These are phyloP conservation scores for Pseudonectria buxi DNA, from an alignment of 2,329 filamentous ascomycete genomes.

Conservation along the genomic window DNA sequence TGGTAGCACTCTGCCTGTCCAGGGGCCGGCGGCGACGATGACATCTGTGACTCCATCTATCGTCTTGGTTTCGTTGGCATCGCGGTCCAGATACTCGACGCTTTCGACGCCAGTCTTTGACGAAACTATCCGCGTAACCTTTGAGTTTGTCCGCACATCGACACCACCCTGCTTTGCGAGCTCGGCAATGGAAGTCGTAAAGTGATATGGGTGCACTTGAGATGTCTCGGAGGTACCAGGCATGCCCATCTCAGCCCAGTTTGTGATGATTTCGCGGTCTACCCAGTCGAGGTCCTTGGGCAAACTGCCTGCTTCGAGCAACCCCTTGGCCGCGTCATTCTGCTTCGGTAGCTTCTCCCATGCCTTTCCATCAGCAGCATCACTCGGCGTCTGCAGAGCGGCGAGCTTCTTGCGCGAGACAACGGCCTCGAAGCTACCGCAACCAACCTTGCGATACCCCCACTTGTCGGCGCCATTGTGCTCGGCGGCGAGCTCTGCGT, in stretches of 20 bases:
- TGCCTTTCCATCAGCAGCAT: constrained; percentile 30
- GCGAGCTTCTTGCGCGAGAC: constrained; percentile 29
- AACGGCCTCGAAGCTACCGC: constrained; percentile 51
- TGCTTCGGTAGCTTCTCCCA: constrained; percentile 60
- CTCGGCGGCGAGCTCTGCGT: constrained; percentile 76
- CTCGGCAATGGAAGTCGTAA: constrained; percentile 76
- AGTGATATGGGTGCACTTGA: constrained; percentile 88
- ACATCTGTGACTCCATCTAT: constrained; percentile 46
- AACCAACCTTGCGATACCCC: constrained; percentile 78
- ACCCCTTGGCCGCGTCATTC: constrained; percentile 38
- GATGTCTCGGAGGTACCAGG: constrained; percentile 68
- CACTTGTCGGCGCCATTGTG: constrained; percentile 72
- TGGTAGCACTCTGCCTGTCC: constrained; percentile 55
- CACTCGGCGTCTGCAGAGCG: constrained; percentile 17
- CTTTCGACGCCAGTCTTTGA: constrained; percentile 46
- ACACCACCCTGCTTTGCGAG: constrained; percentile 65
- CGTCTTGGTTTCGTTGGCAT: constrained; percentile 26
- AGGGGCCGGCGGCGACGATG: constrained; percentile 53
- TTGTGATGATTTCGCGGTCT: constrained; percentile 54
- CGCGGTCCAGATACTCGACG: constrained; percentile 53
- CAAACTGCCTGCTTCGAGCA: constrained; percentile 52
- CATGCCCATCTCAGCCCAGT: constrained; percentile 75
- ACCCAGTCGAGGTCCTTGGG: constrained; percentile 84
- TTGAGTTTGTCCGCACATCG: constrained; percentile 58
- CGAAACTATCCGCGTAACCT: constrained; percentile 61